Base-by-base conservation (phyloP, 768 basidiomycete genomes). In the Boletus sp. region DNA sequence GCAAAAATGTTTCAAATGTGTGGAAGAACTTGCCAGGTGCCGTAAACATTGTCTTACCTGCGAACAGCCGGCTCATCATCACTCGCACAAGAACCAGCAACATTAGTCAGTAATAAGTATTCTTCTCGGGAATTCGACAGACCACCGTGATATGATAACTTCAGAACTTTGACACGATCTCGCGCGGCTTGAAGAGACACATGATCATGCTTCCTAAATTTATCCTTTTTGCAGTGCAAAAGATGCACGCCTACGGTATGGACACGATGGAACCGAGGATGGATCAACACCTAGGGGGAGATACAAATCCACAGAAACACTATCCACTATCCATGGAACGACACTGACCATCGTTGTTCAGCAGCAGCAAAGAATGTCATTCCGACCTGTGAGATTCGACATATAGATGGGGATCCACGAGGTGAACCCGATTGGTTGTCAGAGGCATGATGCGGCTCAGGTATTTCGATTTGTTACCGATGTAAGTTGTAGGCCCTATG, bases 61-160 rank as follows among this genome's bases (percentile, higher is more conserved):
- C 46, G 35, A 54, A 40, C 56, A 51, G 24, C 42, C 54, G 46
- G 45, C 24, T 33, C 20, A n/a, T n/a, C 45, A 47, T 49, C 54
- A 37, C 47, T 56, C 44, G 50, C 60, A 59, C 20, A 58, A 68
- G 64, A 55, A 47, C 35, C 47, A 52, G 8, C 29, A 28, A 30
- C 24, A 36, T 65, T 55, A 62, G 53, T 57, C 65, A 67, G 51
- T n/a, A n/a, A n/a, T n/a, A n/a, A n/a, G n/a, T 51, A 11, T 61
- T 64, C 40, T 40, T 37, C 42, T 53, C 51, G 50, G 59, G 36
- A 52, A 55, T 45, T 47, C 40, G 37, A 64, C 44, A 37, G 17
- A 15, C 47, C 32, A 35, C 41, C 46, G 39, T 50, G 40, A n/a
- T 17, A 10, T 37, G 45, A 37, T 15, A 52, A 42, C 10, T 30